Evolutionary conservation across 148 eudicot genomes (phyloP), one percentile per base, ranked within the genome.

Genomic region (Simmondsia chinensis): DNA sequence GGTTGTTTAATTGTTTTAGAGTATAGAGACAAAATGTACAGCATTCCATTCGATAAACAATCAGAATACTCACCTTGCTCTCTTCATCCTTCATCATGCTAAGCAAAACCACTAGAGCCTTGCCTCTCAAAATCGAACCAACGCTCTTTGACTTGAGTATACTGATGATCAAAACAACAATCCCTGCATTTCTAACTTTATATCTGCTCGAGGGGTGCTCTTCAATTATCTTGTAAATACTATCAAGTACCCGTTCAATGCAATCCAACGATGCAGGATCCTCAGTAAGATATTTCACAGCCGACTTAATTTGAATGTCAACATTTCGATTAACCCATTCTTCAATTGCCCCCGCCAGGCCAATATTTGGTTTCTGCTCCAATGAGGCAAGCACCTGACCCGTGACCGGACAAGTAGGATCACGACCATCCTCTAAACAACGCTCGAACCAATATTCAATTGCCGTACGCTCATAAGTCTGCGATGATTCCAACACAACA

Each of bases 331-430:
- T 71, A 43, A 59, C 53, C 89, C 89, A 81, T 45, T 81, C 89
- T 46, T 81, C 89, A 52, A 81, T 81, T 2, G 89, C 80, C 26
- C 83, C 83, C 22, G 83, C 80, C 54, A 81, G 55, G 11, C 83
- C 89, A 47, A 81, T 73, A 43, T 77, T 81, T 1, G 73, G 76
- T 44, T 76, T 77, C 54, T 70, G 75, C 64, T 73, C 80, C 57
- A 74, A 52, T 5, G 83, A 71, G 20, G 35, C 65, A 15, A 81
- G 69, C 12, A 76, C 73, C 32, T 68, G 74, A 13, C 80, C 83
- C 8, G 89, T 76, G 29, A 77, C 80, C n/a, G 89, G 89, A 44
- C 89, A 81, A n/a, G 77, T 74, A 24, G 77, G 73, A 52, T 81
- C 80, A 24, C 89, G 75, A 17, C 77, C 75, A 38, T 77, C 83